These are phyloP conservation scores for Podospora pseudoanserina DNA, from an alignment of 495 filamentous ascomycete species.

Conservation along the genomic window DNA sequence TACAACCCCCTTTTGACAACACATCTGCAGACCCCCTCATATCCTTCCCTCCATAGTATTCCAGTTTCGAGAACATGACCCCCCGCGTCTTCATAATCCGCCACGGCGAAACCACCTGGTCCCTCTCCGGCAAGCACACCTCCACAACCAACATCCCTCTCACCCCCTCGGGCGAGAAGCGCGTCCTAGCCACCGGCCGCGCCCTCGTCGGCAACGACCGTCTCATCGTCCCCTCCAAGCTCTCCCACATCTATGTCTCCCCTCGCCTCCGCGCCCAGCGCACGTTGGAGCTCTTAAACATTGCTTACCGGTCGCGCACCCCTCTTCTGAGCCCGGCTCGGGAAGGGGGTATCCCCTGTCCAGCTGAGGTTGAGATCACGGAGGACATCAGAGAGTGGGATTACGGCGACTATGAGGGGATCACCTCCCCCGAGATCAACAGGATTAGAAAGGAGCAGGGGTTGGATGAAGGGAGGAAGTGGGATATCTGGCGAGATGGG, in stretches of 20 bases:
- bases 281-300: constrained; percentile 80
- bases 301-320: constrained; percentile 40
- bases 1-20: not conserved
- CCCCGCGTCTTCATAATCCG: constrained; percentile 90
- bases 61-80: constrained; percentile 30
- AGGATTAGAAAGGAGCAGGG: constrained; percentile 56
- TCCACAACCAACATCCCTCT: constrained; percentile 81
- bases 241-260: constrained; percentile 85
- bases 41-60: not conserved
- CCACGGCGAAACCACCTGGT: constrained; percentile 96
- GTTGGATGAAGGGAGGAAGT: constrained; percentile 46
- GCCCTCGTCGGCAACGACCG: constrained; percentile 81
- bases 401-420: constrained; percentile 92
- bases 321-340: constrained; percentile 36
- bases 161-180: constrained; percentile 80
- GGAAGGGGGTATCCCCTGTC: constrained; percentile 32
- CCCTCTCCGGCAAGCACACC: constrained; percentile 87
- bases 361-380: constrained; percentile 60
- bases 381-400: constrained; percentile 85
- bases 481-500: constrained; percentile 85
- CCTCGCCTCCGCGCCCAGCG: constrained; percentile 80
- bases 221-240: constrained; percentile 76
- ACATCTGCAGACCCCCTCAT: no score
- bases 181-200: constrained; percentile 74
- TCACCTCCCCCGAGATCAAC: constrained; percentile 70